Evolutionary conservation across 2,329 filamentous ascomycete species (phyloP).

Genomic region (Botryotinia convoluta): DNA sequence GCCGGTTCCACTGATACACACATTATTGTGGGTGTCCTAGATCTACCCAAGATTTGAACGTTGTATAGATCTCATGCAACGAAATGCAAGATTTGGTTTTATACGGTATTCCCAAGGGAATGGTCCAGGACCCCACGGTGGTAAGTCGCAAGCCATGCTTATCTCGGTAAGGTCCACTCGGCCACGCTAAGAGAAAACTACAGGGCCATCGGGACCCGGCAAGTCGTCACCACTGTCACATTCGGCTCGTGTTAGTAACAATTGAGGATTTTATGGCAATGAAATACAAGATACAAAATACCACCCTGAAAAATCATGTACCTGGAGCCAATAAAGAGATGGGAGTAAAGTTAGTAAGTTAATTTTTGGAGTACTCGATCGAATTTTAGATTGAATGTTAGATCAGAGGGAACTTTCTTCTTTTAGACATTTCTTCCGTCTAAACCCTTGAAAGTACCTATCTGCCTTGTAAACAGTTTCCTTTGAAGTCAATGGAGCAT

Average conservation of each 20-base stretch:
- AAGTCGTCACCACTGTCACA: slow-evolving; percentile 11
- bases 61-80: slow-evolving; percentile 16
- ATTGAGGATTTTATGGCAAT: background rate
- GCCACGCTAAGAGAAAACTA: slow-evolving; percentile 3
- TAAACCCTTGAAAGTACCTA: background rate
- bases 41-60: slow-evolving; percentile 8
- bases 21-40: slow-evolving; percentile 17
- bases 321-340: background rate
- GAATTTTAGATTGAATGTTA: background rate
- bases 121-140: background rate
- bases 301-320: background rate
- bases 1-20: slow-evolving; percentile 11
- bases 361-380: background rate
- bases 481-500: background rate
- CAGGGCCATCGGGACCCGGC: slow-evolving; percentile 11
- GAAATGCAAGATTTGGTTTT: slow-evolving; percentile 12
- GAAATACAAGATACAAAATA: background rate
- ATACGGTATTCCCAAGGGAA: slow-evolving; percentile 5
- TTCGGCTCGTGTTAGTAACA: slow-evolving; percentile 2
- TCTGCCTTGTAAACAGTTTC: background rate
- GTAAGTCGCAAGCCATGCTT: slow-evolving; percentile 11
- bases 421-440: background rate
- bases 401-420: background rate
- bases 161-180: slow-evolving; percentile 10
- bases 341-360: background rate